Conservation (phyloP, 176 grass and related monocot genomes). For the Bothriochloa decipiens region DNA sequence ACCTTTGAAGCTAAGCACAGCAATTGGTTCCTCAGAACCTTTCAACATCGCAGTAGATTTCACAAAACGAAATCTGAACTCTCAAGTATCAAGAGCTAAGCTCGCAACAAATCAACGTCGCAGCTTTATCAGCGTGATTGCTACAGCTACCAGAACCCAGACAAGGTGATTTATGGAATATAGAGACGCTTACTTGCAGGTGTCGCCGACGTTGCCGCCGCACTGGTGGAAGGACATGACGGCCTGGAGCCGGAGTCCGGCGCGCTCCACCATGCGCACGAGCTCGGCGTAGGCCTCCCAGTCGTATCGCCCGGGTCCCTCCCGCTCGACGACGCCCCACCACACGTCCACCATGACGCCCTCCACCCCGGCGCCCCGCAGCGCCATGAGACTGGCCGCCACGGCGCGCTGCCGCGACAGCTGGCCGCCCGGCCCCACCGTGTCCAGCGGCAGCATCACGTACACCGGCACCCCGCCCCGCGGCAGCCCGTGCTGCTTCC, state of each 20-base stretch:
- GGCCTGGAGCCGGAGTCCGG: conserved; percentile 79
- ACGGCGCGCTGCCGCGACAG: conserved; percentile 57
- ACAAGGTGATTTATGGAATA: too few species aligned
- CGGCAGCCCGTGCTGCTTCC: not conserved
- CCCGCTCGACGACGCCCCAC: conserved; percentile 91
- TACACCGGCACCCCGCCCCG: conserved; percentile 66
- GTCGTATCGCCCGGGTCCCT: conserved; percentile 68
- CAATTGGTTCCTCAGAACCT: not conserved
- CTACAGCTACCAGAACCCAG: not conserved
- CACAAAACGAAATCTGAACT: not conserved
- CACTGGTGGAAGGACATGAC: conserved; percentile 99
- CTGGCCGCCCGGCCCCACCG: conserved; percentile 55
- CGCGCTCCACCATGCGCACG: conserved; percentile 79
- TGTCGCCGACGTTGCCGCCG: conserved; percentile 93
- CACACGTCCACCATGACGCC: conserved; percentile 98
- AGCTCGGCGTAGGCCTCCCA: conserved; percentile 91
- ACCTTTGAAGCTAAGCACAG: not conserved
- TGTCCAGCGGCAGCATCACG: conserved; percentile 96
- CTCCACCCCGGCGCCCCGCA: conserved; percentile 83
- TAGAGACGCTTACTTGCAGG: conserved; percentile 72
- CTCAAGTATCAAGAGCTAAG: not conserved
- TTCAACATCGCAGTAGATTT: not conserved
- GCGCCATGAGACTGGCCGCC: conserved; percentile 78
- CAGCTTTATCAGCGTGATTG: not conserved
- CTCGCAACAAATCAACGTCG: not conserved